Conservation (phyloP, 2,329 filamentous ascomycete genomes). For the Colletotrichum chlorophyti region DNA sequence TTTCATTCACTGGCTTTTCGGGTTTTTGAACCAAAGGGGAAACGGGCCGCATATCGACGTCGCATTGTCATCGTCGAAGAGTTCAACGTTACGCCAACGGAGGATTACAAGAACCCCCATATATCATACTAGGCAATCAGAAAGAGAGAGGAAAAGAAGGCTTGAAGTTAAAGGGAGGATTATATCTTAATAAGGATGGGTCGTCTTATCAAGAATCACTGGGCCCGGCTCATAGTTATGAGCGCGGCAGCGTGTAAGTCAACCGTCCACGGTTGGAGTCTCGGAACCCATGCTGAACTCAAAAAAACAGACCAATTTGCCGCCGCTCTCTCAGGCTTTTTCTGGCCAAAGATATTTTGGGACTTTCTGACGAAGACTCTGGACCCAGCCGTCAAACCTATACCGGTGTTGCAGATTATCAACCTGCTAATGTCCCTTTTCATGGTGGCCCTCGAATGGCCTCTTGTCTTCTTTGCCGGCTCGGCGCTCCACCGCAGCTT, state of each 20-base stretch:
- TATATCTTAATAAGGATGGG: constrained; percentile 69
- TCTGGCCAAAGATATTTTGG: constrained; percentile 99
- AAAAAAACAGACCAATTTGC: constrained; percentile 79
- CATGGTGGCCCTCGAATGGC: constrained; percentile 91
- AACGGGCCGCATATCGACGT: constrained; percentile 8
- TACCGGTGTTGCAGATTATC: constrained; percentile 88
- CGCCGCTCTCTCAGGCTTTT: constrained; percentile 85
- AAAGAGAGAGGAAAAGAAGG: constrained; percentile 24
- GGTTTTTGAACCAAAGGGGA: constrained; percentile 19
- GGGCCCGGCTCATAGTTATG: constrained; percentile 92
- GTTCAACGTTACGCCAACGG: constrained; percentile 6
- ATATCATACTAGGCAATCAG: constrained; percentile 12
- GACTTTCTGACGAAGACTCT: constrained; percentile 94
- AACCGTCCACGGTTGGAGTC: not conserved
- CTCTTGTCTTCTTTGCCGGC: constrained; percentile 78
- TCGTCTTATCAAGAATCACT: constrained; percentile 99
- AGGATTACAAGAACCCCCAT: not conserved
- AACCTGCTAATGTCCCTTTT: constrained; percentile 84
- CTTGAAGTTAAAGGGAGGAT: constrained; percentile 4
- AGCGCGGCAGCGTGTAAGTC: constrained; percentile 78
- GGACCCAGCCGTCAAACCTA: constrained; percentile 82
- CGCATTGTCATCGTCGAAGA: constrained; percentile 2
- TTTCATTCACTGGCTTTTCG: constrained; percentile 26
- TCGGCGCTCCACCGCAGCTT: constrained; percentile 84
- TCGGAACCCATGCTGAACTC: constrained; percentile 34